Percentiles rank a stretch among this genome's conserved stretches.
These are phyloP conservation scores for Prunus campanulata DNA, from an alignment of 306 rosid species.

Conservation along the genomic window DNA sequence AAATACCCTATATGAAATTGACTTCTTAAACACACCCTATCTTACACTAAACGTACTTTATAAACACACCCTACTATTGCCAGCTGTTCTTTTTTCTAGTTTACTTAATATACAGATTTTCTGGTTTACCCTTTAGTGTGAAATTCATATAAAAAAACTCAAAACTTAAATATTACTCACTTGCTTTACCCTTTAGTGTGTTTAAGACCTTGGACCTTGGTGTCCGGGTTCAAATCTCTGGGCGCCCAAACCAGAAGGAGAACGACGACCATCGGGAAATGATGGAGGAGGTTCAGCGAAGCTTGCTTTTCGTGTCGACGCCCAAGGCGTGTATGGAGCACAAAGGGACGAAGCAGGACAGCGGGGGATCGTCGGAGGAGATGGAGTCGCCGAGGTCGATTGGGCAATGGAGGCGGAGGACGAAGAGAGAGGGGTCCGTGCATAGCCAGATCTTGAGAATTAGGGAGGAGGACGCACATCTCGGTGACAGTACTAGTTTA, in stretches of 20 bases:
- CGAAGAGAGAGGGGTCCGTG: conserved; percentile 27
- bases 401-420: conserved; percentile 25
- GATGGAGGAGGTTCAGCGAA: conserved; percentile 6
- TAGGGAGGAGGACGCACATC: conserved; percentile 49
- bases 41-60: no score
- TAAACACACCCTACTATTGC: no score
- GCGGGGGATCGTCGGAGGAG: conserved; percentile 48
- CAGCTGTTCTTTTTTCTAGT: no score
- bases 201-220: no score
- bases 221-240: no score
- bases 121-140: no score
- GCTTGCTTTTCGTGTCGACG: neutral
- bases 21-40: no score
- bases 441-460: conserved; percentile 48
- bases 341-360: conserved; percentile 34
- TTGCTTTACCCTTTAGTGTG: no score
- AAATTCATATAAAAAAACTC: no score
- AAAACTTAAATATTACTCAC: no score
- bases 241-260: neutral
- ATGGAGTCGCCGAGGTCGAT: conserved; percentile 46
- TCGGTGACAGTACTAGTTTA: conserved; percentile 36
- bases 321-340: conserved; percentile 13
- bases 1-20: no score
- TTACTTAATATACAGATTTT: no score
- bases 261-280: neutral